Base-by-base conservation (phyloP, 352 stramenopile genomes). In the Pythium pyrilobum region DNA sequence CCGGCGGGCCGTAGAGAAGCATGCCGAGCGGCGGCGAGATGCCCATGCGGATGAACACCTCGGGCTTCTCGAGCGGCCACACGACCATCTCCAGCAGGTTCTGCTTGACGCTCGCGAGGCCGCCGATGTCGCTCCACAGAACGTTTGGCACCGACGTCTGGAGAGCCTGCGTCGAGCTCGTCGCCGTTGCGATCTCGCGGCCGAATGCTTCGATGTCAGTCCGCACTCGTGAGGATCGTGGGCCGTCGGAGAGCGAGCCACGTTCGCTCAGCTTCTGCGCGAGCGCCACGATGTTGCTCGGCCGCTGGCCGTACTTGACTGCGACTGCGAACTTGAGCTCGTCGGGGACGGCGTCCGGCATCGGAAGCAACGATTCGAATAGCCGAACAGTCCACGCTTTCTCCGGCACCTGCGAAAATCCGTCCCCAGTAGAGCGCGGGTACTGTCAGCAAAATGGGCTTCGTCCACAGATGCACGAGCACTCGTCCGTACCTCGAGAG, bases 61-160 rank as follows among this genome's bases (percentile, higher is more conserved):
- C 60, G 3, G 84, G 84, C 16, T 78, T 84, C 44, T 95, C 81
- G 23, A 92, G 56, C 12, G 84, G 84, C 84, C 84, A 95, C 18
- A 95, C 84, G 4, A 89, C 81, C 81, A 90, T 95, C 54, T 95
- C 84, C 23, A 85, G 55, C 20, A 95, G 56, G 6, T 55, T 78
- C 55, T 92, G 81, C 52, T 95, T 95, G 46, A 92, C 74, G 25
- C 53, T 45, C 12, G 77, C 66, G 4, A 89, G 58, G 0, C 84
- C 84, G 21, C 84, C 84, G 38, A 95, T 95, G 31, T 91, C 80
- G 1, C 68, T 41, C 84, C 84, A 95, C 18, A 56, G 66, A 6
- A 94, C 79, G 18, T 78, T 71, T 12, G 81, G 80, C 0, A 89
- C 67, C 0, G 67, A 82, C 3, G 77, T 73, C 12, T 64, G 65